A percentile compares a stretch with the other conserved stretches of the same genome.
These are phyloP conservation scores for Tetrastigma voinierianum DNA, from an alignment of 164 flowering plant species.

Conservation along the genomic window DNA sequence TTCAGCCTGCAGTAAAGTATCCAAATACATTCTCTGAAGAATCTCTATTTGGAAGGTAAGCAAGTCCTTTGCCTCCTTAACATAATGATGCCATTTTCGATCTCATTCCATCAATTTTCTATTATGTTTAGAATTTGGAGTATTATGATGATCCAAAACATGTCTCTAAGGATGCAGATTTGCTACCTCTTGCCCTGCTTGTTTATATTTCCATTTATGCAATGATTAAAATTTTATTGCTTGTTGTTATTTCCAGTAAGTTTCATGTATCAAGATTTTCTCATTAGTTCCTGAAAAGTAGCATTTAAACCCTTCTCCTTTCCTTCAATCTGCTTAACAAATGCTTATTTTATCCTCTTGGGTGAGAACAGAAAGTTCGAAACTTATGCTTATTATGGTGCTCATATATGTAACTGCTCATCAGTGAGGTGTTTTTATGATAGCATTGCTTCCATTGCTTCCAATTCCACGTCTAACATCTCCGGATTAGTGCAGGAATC, in stretches of 20 bases:
- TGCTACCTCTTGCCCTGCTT: constrained; percentile 52
- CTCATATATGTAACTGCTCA: too few relatives aligned
- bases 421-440: too few relatives aligned
- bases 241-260: constrained; percentile 37
- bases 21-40: constrained; percentile 34
- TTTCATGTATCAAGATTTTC: too few relatives aligned
- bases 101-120: too few relatives aligned
- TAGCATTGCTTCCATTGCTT: too few relatives aligned
- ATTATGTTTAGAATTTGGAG: neutral
- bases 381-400: too few relatives aligned
- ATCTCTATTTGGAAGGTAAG: constrained; percentile 43
- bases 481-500: constrained; percentile 58
- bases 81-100: constrained; percentile 2
- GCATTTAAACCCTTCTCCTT: too few relatives aligned
- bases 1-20: constrained; percentile 46
- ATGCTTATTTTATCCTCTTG: too few relatives aligned
- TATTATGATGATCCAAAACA: neutral
- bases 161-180: constrained; percentile 29
- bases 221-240: constrained; percentile 21
- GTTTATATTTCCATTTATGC: constrained; percentile 35
- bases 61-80: constrained; percentile 3
- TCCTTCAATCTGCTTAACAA: too few relatives aligned
- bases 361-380: too few relatives aligned
- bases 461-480: too few relatives aligned
- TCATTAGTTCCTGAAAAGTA: too few relatives aligned